Evolutionary conservation across 2,329 filamentous ascomycete genomes (phyloP), one percentile per base, ranked within the genome.

Genomic region (Onygenales sp.): DNA sequence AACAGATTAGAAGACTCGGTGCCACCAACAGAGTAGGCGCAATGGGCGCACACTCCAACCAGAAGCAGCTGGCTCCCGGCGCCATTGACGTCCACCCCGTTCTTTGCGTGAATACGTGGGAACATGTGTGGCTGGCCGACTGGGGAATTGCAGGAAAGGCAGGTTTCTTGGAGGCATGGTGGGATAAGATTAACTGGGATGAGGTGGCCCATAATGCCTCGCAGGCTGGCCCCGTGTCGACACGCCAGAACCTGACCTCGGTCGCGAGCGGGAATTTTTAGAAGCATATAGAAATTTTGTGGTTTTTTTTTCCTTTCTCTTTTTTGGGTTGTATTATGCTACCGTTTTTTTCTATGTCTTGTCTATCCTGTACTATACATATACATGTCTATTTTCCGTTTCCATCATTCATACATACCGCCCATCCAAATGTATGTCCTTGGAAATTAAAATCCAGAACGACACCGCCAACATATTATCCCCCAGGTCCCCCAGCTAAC

Each of bases 81-180:
- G 72, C 69, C 10, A 55, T 67, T n/a, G 67, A 86, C 48, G 70
- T 91, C 36, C 77, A 83, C 53, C 91, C 92, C 10, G 77, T 97
- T 56, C 75, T 98, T 62, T 96, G 92, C 67, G 80, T 97, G 55
- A 97, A 90, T 73, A 95, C 90, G 4, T 98, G 93, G 93, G 86
- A 97, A 76, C 93, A 97, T 72, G 85, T 86, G 7, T 98, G 87
- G 82, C 74, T 97, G 68, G 80, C 81, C 52, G 90, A 97, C 69
- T 96, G 87, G 70, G 85, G 85, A 4, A 69, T 84, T 53, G 77
- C 76, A 44, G 89, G 88, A 49, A 98, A 96, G 82, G 75, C 77
- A 51, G 72, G 75, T 51, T 98, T 82, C 69, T 77, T 91, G 51
- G 80, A 87, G 66, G 77, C 78, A 42, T 97, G 92, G 92, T 98